Percentiles rank a stretch among this genome's conserved stretches.
phyloP scores from a whole-genome alignment of 208 protist genomes.

The Leishmania guyanensis region DNA sequence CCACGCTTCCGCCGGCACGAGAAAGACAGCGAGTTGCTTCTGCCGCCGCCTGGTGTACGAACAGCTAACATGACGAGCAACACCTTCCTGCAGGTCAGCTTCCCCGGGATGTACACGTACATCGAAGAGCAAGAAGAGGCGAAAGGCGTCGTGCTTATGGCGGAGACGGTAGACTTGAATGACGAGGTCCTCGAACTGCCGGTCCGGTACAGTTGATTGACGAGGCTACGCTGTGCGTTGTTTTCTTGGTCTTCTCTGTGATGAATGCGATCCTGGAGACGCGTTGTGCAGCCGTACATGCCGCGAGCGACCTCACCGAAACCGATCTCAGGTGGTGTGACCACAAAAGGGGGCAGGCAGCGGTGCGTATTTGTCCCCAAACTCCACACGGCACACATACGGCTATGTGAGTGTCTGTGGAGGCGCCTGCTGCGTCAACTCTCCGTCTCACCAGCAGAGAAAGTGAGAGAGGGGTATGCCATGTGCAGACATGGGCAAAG shows the following conservation, averaged over 20 bases:
- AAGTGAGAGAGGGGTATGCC: background rate
- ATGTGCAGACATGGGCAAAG: background rate
- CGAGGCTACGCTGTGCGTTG: background rate
- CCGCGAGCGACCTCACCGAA: background rate
- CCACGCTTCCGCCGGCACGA: slow-evolving; percentile 49
- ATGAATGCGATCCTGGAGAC: background rate
- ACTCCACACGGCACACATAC: background rate
- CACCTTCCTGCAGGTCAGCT: slow-evolving; percentile 48
- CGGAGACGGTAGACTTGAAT: slow-evolving; percentile 52
- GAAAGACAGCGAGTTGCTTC: slow-evolving; percentile 36
- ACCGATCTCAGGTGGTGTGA: background rate
- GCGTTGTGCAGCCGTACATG: background rate
- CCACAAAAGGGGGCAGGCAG: background rate
- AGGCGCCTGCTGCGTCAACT: background rate
- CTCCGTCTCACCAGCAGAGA: background rate
- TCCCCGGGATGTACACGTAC: slow-evolving; percentile 55
- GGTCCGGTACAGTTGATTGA: slow-evolving; percentile 45
- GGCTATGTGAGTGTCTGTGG: background rate
- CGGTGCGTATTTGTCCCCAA: background rate
- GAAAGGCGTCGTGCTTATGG: slow-evolving; percentile 44
- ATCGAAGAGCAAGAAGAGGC: slow-evolving; percentile 60
- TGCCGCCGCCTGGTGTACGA: slow-evolving; percentile 57
- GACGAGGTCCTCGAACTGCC: slow-evolving; percentile 62
- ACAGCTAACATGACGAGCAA: slow-evolving; percentile 55
- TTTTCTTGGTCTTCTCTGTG: background rate